These are phyloP conservation scores for Plasmodium adleri DNA, from an alignment of 169 alveolate genomes.

Conservation along the genomic window DNA sequence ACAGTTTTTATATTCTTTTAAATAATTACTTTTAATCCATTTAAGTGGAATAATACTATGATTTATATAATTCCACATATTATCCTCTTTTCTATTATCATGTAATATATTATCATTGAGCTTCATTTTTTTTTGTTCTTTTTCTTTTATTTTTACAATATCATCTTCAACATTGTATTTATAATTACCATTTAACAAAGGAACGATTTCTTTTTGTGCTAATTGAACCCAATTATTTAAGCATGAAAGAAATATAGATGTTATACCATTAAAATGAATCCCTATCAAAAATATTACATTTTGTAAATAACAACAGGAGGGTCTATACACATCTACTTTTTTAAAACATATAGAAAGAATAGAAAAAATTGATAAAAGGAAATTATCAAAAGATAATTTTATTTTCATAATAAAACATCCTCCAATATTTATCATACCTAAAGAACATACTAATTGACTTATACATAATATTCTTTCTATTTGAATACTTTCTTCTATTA, in stretches of 20 bases:
- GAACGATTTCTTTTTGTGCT: conserved; percentile 31
- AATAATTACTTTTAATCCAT: conserved; percentile 57
- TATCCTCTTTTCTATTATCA: neutral
- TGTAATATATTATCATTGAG: neutral
- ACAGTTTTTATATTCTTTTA: conserved; percentile 63
- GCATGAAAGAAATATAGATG: conserved; percentile 62
- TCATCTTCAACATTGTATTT: neutral
- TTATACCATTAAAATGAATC: conserved; percentile 62
- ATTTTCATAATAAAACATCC: conserved; percentile 69
- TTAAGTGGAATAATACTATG: conserved; percentile 50
- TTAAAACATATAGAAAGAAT: conserved; percentile 70
- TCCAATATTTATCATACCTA: conserved; percentile 75
- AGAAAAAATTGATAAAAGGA: conserved; percentile 52
- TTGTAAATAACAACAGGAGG: conserved; percentile 57
- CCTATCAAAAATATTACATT: conserved; percentile 62
- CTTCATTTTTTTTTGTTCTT: neutral
- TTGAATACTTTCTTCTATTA: conserved; percentile 3
- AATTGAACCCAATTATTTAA: conserved; percentile 51
- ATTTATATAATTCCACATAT: conserved; percentile 1
- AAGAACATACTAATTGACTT: conserved; percentile 60
- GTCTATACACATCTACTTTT: conserved; percentile 70
- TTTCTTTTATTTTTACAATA: neutral
- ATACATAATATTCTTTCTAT: conserved; percentile 25
- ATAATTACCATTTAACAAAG: neutral
- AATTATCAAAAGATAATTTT: conserved; percentile 56